Percentiles rank a stretch among this genome's conserved stretches.
Evolutionary conservation across 2,329 filamentous ascomycete genomes (phyloP).

Genomic region (Xylariales sp.): DNA sequence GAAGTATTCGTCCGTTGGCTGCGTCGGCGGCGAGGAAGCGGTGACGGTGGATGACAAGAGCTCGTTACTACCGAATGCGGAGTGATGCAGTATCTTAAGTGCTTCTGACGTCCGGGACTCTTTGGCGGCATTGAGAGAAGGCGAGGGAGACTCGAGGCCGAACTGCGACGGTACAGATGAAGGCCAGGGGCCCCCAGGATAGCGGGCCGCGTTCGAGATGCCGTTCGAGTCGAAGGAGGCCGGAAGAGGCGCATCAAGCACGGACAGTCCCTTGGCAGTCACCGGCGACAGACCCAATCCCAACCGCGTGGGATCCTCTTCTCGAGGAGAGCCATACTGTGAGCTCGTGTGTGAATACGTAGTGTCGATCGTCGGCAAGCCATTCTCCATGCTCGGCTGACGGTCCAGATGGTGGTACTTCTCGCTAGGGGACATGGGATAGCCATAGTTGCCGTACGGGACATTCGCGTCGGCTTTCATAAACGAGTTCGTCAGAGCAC

Average conservation of each 20-base stretch:
- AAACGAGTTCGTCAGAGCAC: slow-evolving; percentile 69
- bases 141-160: slow-evolving; percentile 78
- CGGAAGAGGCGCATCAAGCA: slow-evolving; percentile 86
- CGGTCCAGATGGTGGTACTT: slow-evolving; percentile 38
- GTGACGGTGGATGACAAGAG: slow-evolving; percentile 51
- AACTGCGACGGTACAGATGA: slow-evolving; percentile 92
- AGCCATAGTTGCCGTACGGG: slow-evolving; percentile 41
- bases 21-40: slow-evolving; percentile 27
- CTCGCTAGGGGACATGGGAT: slow-evolving; percentile 36
- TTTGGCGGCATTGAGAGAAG: slow-evolving; percentile 61
- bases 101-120: slow-evolving; percentile 59
- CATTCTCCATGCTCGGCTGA: slow-evolving; percentile 51
- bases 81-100: slow-evolving; percentile 60
- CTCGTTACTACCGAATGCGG: slow-evolving; percentile 62
- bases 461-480: slow-evolving; percentile 53
- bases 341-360: slow-evolving; percentile 52
- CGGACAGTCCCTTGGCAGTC: slow-evolving; percentile 69
- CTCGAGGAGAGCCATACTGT: slow-evolving; percentile 77
- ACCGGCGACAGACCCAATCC: slow-evolving; percentile 77
- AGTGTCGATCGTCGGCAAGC: slow-evolving; percentile 54
- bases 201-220: slow-evolving; percentile 84
- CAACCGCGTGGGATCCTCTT: slow-evolving; percentile 52
- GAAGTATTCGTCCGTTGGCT: slow-evolving; percentile 53
- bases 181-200: slow-evolving; percentile 73
- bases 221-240: slow-evolving; percentile 96